Base-by-base conservation (phyloP, 73 alveolate genomes). In the Paramecium caudatum region DNA sequence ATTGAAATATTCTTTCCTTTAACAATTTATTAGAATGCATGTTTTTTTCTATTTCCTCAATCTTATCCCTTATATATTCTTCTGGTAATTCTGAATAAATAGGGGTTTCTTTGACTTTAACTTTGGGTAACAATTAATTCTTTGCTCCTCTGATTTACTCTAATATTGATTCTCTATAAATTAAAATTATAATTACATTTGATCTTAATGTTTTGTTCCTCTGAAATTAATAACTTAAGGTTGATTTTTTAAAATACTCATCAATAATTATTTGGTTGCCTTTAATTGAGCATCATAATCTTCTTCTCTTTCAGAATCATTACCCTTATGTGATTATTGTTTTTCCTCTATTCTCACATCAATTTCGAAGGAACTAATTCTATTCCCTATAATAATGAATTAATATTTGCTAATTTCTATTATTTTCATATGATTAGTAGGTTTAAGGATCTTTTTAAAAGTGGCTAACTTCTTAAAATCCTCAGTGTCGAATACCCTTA, bases 201-300 rank as follows among this genome's bases (percentile, higher is more conserved):
- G 12, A 41, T 45, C 88, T 21, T 74, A 74, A 74, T 74, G 88
- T 45, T 74, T 74, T 12, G 88, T 74, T 19, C 88, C 88, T 74
- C 88, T 74, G 32, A 41, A 74, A 5, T 74, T 41, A 3, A 37
- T 25, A 5, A 41, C 47, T 43, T 74, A 16, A 9, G 88, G 88
- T 21, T 74, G 30, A 74, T 30, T 12, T 47, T 19, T 74, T 39
- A 41, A 3, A 10, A 74, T 74, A 36, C 17, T 13, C 12, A 13
- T 21, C 65, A 74, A 15, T 41, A 74, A 41, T 2, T 34, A n/a
- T 21, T 45, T 41, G 8, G 88, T 74, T 1, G 45, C n/a, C 43
- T 39, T 39, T 47, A 74, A 17, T 19, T 74, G 5, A 8, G 45
- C 21, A 39, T 74, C 88, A 43, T 34, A 45, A 74, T 74, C 88